Evolutionary conservation across 139 green algal genomes (phyloP), one percentile per base, ranked within the genome.

Genomic region (Protoeuglena noctilucae): DNA sequence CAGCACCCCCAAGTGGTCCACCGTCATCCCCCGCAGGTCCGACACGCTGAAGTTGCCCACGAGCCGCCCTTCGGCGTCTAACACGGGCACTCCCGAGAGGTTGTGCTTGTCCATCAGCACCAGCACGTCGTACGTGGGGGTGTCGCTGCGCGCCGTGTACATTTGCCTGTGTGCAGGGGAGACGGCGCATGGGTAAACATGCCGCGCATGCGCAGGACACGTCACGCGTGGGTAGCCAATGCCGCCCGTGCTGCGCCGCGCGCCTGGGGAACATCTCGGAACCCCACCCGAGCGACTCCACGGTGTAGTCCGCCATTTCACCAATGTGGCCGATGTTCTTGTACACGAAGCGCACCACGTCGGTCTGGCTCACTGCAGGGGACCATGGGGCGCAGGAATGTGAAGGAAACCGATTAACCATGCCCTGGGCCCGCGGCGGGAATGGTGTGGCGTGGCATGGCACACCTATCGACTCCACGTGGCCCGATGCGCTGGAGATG

Each of bases 1-100:
- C 4, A 77, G 50, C 28, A 58, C 24, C 9, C 27, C 53, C 51
- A 85, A 81, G 68, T 85, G 74, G 56, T 85, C 74, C 3, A 54
- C 45, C 25, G 64, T 73, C 31, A 85, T 75, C n/a, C 60, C 65
- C 7, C 74, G 31, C 60, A 82, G 64, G 48, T 78, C 74, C 23
- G 56, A 68, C 24, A 69, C 48, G 30, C 53, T 69, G 57, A 82
- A 72, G 68, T 79, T 78, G 19, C 30, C 71, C n/a, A 66, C 53
- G 12, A 79, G 34, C 14, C 34, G 34, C 4, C 60, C 65, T 12
- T 34, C 25, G 16, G 69, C 53, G 48, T 69, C 60, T 27, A 78
- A 51, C 22, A 78, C 57, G 34, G 58, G 65, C 12, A 75, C 62
- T 16, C 54, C 60, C 1, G 62, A 69, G 50, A 78, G 58, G 27